Evolutionary conservation across 768 basidiomycete species (phyloP).

Genomic region (Leccinum subgranulosum): DNA sequence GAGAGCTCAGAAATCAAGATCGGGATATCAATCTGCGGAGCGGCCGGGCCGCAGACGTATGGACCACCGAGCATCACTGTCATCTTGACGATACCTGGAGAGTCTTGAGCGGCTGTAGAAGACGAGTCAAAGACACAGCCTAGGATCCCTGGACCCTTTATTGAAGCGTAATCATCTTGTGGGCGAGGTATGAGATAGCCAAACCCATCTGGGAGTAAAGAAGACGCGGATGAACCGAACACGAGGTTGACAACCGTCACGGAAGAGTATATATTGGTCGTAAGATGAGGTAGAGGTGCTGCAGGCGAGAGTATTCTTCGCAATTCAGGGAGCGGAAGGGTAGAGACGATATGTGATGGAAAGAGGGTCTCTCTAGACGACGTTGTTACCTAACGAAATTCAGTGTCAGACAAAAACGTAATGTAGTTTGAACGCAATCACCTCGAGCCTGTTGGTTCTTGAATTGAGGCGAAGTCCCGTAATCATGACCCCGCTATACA

Average conservation of each 20-base stretch:
- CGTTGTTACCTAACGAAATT: constrained; percentile 30
- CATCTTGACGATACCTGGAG: constrained; percentile 59
- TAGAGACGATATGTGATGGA: constrained; percentile 72
- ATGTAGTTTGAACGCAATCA: constrained; percentile 22
- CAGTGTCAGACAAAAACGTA: constrained; percentile 2
- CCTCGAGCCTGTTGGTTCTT: constrained; percentile 43
- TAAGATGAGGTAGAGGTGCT: constrained; percentile 57
- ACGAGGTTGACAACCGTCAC: constrained; percentile 90
- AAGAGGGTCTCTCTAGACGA: constrained; percentile 33
- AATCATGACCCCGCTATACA: constrained; percentile 45
- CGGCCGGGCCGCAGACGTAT: constrained; percentile 32
- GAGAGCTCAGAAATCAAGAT: constrained; percentile 34
- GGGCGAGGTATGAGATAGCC: constrained; percentile 92
- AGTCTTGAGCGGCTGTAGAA: constrained; percentile 60
- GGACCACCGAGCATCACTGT: constrained; percentile 92
- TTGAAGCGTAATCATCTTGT: constrained; percentile 44
- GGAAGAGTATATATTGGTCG: constrained; percentile 67
- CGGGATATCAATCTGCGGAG: constrained; percentile 25
- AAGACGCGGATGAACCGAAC: constrained; percentile 50
- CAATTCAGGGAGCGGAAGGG: constrained; percentile 64
- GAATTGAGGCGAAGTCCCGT: constrained; percentile 31
- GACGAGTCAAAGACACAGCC: constrained; percentile 92
- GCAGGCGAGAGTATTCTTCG: constrained; percentile 39
- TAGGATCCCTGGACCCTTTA: constrained; percentile 50
- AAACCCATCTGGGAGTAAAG: constrained; percentile 82